These are phyloP conservation scores for Nicotiana attenuata DNA, from an alignment of 257 asterid genomes.

Conservation along the genomic window DNA sequence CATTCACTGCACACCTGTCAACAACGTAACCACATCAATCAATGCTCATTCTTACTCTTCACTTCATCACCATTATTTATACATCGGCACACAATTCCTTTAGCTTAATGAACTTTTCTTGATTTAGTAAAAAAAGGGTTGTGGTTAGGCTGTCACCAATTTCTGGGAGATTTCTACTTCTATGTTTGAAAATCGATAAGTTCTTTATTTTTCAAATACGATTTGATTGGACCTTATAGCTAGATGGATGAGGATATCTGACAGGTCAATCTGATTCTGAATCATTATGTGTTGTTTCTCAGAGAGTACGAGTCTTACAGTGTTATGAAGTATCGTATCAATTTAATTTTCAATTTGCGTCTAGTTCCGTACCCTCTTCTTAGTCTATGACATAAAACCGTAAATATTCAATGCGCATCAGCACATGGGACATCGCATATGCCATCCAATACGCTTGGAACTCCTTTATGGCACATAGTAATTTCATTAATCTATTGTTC, in stretches of 20 bases:
- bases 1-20: constrained; percentile 45
- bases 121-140: constrained; percentile 9
- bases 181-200: neutral
- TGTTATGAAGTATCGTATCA: constrained; percentile 11
- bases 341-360: neutral
- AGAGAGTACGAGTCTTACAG: neutral
- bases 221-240: constrained; percentile 30
- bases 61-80: too few relatives aligned
- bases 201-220: neutral
- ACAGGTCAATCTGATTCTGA: constrained; percentile 24
- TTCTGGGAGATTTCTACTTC: constrained; percentile 26
- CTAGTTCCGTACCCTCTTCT: neutral
- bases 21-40: neutral
- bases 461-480: too few relatives aligned
- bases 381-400: too few relatives aligned
- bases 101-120: constrained; percentile 12
- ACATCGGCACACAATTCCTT: neutral
- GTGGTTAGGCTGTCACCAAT: constrained; percentile 15
- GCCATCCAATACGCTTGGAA: too few relatives aligned
- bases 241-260: constrained; percentile 7
- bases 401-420: too few relatives aligned
- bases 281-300: constrained; percentile 3
- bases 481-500: too few relatives aligned
- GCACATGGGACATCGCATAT: too few relatives aligned
- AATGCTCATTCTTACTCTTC: too few relatives aligned